Conservation (phyloP, 768 basidiomycete genomes). For the Heimioporus sp. region DNA sequence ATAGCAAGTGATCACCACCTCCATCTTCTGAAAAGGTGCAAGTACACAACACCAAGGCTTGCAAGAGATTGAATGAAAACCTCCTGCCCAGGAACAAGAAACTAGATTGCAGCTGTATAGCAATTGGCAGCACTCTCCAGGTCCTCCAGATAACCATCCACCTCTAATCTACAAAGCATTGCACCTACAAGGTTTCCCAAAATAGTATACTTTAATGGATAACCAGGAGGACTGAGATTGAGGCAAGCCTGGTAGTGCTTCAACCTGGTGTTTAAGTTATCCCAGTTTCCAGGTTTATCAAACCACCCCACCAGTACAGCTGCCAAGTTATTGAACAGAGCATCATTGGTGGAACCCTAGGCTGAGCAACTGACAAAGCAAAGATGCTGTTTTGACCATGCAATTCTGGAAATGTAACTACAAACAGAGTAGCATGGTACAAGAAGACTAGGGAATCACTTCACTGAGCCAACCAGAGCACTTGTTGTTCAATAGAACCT, state of each 20-base stretch:
- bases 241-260: constrained; percentile 14
- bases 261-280: constrained; percentile 18
- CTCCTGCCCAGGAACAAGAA: constrained; percentile 13
- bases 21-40: constrained; percentile 12
- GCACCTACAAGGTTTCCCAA: constrained; percentile 22
- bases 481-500: too few relatives aligned
- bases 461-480: too few relatives aligned
- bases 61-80: constrained; percentile 10
- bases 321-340: constrained; percentile 21
- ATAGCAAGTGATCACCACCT: constrained; percentile 20
- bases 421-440: too few relatives aligned
- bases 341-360: constrained; percentile 11
- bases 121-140: constrained; percentile 17
- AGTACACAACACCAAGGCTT: constrained; percentile 7
- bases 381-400: constrained; percentile 11
- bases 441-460: too few relatives aligned
- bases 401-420: neutral
- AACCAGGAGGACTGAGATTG: constrained; percentile 21
- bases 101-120: constrained; percentile 13
- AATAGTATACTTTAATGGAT: constrained; percentile 6
- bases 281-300: constrained; percentile 5
- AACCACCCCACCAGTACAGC: constrained; percentile 17
- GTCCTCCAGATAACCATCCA: constrained; percentile 17
- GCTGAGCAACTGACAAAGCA: constrained; percentile 6
- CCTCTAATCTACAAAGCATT: constrained; percentile 21